Base-by-base conservation (phyloP, 306 rosid genomes). In the Nissolia schottii region DNA sequence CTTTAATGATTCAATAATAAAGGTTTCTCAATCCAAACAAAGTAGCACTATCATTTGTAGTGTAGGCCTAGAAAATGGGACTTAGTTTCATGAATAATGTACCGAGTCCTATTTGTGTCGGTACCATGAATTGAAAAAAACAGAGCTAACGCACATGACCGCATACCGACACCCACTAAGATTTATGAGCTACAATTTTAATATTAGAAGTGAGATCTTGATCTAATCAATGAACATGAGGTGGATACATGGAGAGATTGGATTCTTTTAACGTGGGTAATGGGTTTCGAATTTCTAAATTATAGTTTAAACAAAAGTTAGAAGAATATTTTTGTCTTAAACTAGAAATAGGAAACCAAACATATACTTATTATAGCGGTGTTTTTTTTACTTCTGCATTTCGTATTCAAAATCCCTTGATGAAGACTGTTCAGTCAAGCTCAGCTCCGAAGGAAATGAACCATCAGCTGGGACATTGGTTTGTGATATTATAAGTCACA, bases 141-240 rank as follows among this genome's bases (percentile, higher is more conserved):
- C 12, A 6, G 40, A 46, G 41, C 3, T 41, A 7, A 15, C 28
- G 6, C 57, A 2, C 24, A 35, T 37, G 55, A 28, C 67, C 41
- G 67, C 16, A 24, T 35, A 51, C 6, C 35, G 41, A 67, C 70
- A 60, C 81, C 64, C 64, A 56, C 34, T 66, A 58, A 15, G 27
- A 24, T 48, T 8, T 50, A 15, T 43, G 22, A 23, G 29, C 13
- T 14, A 66, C 10, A 76, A 2, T 15, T 67, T 67, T n/a, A 46
- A 76, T 31, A 70, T 48, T 50, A 7, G 3, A 63, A 71, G 58
- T 56, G 48, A 73, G 77, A 65, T 81, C 80, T 67, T 41, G 45
- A 64, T 81, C 57, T 46, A 37, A 76, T 73, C 19, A 28, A 6
- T 49, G 19, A 34, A 31, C 16, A 28, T 45, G 50, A 20, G 37